These are phyloP conservation scores for Arthrobotrys entomopaga DNA, from an alignment of 2,329 filamentous ascomycete species.

Conservation along the genomic window DNA sequence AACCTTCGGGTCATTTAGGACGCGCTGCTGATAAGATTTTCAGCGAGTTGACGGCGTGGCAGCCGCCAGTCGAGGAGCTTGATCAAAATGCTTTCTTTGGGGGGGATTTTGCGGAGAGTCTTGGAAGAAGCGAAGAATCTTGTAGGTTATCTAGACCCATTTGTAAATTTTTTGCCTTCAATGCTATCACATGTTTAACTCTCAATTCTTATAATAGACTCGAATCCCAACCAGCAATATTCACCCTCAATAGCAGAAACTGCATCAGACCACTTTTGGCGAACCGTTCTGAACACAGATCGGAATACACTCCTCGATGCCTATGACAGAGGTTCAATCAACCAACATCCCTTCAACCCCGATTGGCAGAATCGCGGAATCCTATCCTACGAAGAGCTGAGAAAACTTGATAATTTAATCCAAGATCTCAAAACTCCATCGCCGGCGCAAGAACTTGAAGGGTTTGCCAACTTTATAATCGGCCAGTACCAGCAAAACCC, in stretches of 20 bases:
- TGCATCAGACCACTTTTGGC: not conserved
- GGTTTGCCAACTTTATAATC: not conserved
- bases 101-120: not conserved
- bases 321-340: not conserved
- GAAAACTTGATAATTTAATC: slow-evolving; percentile 2
- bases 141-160: not conserved
- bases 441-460: slow-evolving; percentile 5
- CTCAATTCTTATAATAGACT: too few species aligned
- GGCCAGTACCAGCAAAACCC: slow-evolving; percentile 1
- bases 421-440: slow-evolving; percentile 1
- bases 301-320: not conserved
- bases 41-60: not conserved
- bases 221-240: not conserved
- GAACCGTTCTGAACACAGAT: not conserved
- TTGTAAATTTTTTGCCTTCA: too few species aligned
- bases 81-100: not conserved
- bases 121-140: not conserved
- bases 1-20: not conserved
- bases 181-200: too few species aligned
- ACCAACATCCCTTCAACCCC: not conserved
- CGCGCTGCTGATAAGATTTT: not conserved
- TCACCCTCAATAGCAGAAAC: not conserved
- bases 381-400: not conserved
- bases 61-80: not conserved
- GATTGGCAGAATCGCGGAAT: not conserved